phyloP scores from a whole-genome alignment of 1,284 basidiomycete genomes.

The Pterula multifida region DNA sequence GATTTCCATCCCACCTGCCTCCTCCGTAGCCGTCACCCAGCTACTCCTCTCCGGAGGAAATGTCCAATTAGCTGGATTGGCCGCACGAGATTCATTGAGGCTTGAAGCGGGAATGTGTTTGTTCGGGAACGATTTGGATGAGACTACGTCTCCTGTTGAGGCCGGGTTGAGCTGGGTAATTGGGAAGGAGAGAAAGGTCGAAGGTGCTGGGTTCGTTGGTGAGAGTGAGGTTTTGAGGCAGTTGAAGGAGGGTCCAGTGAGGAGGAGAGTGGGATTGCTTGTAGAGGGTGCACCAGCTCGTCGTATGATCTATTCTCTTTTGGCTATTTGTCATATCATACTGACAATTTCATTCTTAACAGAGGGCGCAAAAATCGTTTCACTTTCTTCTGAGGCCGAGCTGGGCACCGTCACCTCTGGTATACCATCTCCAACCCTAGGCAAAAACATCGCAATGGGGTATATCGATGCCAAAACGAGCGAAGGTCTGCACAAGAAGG shows the following conservation, averaged over 20 bases:
- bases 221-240: constrained; percentile 69
- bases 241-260: constrained; percentile 69
- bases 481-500: constrained; percentile 79
- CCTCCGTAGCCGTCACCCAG: constrained; percentile 63
- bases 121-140: constrained; percentile 90
- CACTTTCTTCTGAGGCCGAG: constrained; percentile 37
- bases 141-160: constrained; percentile 79
- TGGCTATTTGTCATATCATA: constrained; percentile 4
- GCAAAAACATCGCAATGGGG: constrained; percentile 94
- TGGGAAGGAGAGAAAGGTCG: constrained; percentile 32
- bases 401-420: constrained; percentile 84
- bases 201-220: constrained; percentile 57
- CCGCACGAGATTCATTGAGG: constrained; percentile 86
- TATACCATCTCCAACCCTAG: constrained; percentile 87
- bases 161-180: constrained; percentile 91
- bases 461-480: constrained; percentile 50
- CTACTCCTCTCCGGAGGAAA: constrained; percentile 33
- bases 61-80: constrained; percentile 84
- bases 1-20: constrained; percentile 83
- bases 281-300: constrained; percentile 83
- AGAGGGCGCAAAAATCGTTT: constrained; percentile 78
- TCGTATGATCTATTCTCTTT: constrained; percentile 27
- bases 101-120: constrained; percentile 98
- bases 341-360: constrained; percentile 8
- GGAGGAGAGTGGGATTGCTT: constrained; percentile 76